phyloP scores from a whole-genome alignment of 108 stramenopile species.

The Cyclotella baltica region DNA sequence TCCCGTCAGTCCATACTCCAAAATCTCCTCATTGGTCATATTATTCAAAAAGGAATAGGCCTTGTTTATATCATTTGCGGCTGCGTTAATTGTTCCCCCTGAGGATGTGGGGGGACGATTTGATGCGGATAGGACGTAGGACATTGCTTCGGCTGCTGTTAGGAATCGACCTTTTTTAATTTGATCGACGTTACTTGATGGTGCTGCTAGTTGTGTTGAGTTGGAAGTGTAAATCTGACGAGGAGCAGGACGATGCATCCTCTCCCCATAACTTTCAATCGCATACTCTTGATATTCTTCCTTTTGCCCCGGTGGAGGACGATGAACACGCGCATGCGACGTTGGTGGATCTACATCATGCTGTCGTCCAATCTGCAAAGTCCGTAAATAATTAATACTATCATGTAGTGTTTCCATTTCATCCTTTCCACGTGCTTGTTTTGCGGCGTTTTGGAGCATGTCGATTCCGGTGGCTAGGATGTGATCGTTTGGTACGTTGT shows the following conservation, averaged over 20 bases:
- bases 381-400: conserved; percentile 35
- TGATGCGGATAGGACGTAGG: conserved; percentile 39
- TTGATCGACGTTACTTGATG: no score
- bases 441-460: conserved; percentile 29
- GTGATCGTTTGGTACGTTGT: not conserved
- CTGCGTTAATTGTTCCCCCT: conserved; percentile 13
- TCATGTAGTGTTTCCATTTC: conserved; percentile 27
- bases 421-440: conserved; percentile 29
- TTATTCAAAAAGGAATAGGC: conserved; percentile 28
- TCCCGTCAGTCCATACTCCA: conserved; percentile 4
- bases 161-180: conserved; percentile 35
- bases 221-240: conserved; percentile 1
- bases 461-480: conserved; percentile 31
- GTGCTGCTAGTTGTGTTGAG: conserved; percentile 26
- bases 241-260: conserved; percentile 19
- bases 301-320: not conserved
- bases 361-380: conserved; percentile 11
- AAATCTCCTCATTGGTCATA: conserved; percentile 11
- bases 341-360: not conserved
- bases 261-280: not conserved
- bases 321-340: not conserved
- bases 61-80: conserved; percentile 18
- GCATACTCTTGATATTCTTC: not conserved
- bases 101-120: not conserved
- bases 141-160: conserved; percentile 47